Evolutionary conservation across 768 basidiomycete species (phyloP), one percentile per base, ranked within the genome.

Genomic region (Tulasnella sp.): DNA sequence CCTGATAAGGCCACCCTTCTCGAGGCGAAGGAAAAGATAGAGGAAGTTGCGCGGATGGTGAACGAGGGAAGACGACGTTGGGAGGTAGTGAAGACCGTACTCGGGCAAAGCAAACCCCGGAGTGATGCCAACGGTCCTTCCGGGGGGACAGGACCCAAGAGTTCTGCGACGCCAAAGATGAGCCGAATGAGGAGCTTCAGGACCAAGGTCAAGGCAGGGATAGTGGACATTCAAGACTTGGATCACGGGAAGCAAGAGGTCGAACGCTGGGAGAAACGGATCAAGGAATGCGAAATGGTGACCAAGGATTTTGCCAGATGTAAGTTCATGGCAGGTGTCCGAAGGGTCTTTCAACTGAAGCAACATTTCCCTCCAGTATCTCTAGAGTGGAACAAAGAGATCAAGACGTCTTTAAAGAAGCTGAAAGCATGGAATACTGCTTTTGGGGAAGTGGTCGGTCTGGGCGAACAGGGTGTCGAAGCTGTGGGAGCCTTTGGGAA

Each of bases 51-150:
- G 0, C 73, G 80, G 64, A 80, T 80, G 55, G 84, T 92, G 9
- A 92, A 92, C 56, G 89, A 92, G 67, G 84, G 81, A 17, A 74
- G 86, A 60, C 73, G 88, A 56, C 74, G 88, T 11, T 80, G 81
- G 54, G 89, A 92, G 69, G 84, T 90, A 41, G 82, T 92, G 7
- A 84, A 82, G 64, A 84, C 84, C 64, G 85, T 88, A 34, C 75
- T 91, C 8, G 42, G 73, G 65, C 24, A 67, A 59, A 53, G 66
- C 42, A 54, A 38, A 38, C 34, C 34, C 15, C 34, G 60, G 19
- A 29, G 47, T 48, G 47, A 48, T 48, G 5, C 47, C 21, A 59
- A 59, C 13, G 43, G 55, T 4, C 43, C 41, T 55, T 50, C 42
- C 44, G 62, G 9, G 13, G 56, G 42, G 51, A 63, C 45, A 48